Evolutionary conservation across 108 stramenopile genomes (phyloP), one percentile per base, ranked within the genome.

Genomic region (Nannochloropsis salina): DNA sequence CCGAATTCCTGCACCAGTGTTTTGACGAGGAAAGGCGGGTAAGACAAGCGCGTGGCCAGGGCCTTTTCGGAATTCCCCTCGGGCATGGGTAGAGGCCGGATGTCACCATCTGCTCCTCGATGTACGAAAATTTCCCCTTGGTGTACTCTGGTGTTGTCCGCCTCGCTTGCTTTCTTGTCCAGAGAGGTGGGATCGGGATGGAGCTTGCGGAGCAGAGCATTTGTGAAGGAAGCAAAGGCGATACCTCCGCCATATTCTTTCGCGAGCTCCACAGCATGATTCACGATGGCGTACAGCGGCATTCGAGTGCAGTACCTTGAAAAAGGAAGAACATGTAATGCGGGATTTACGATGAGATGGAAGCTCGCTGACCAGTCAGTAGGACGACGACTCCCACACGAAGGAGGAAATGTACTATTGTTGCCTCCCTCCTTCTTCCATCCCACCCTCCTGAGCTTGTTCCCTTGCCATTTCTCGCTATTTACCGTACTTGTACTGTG

Each of bases 151-250:
- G 15, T n/a, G 61, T 74, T 74, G 61, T n/a, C 6, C 20, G 15
- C 61, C 31, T 31, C 31, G 31, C 31, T 31, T 31, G 31, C 31
- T 31, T 31, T 31, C 31, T 31, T 31, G 31, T 31, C 31, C 31
- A 31, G 31, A 74, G 61, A n/a, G 61, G 61, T 74, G n/a, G 61
- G 61, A 74, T 74, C 61, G n/a, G 61, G 61, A n/a, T 15, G 61
- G n/a, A 74, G 61, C 61, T 74, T 74, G 6, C 61, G 61, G n/a
- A 74, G 61, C 4, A 74, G 61, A n/a, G 61, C 61, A 74, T 74
- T 74, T 1, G 61, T 74, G 2, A 74, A 74, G 61, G 61, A 4
- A n/a, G 20, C 61, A 2, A 74, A 74, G n/a, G 61, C 15, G 61
- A n/a, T 15, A 74, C 61, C 61, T 15, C 61, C 61, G 6, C 61